These are phyloP conservation scores for Cyclotella baltica DNA, from an alignment of 108 stramenopile genomes.

Conservation along the genomic window DNA sequence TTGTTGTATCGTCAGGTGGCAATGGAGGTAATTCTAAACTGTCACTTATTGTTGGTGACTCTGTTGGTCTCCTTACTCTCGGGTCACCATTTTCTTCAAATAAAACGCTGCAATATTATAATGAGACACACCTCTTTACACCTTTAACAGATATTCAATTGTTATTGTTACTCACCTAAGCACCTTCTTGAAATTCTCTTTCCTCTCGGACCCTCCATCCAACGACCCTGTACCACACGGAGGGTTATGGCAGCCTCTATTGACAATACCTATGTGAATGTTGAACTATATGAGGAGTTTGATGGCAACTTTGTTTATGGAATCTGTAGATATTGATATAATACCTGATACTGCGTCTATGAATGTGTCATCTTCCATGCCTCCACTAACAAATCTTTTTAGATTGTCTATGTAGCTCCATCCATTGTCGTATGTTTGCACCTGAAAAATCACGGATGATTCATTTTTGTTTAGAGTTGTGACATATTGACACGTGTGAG, in stretches of 20 bases:
- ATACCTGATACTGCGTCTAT: slow-evolving; percentile 50
- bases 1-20: neutral
- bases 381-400: slow-evolving; percentile 33
- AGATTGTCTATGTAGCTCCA: slow-evolving; percentile 47
- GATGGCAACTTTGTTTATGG: too few relatives aligned
- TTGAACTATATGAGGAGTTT: neutral
- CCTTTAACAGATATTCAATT: neutral
- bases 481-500: too few relatives aligned
- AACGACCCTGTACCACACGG: slow-evolving; percentile 23
- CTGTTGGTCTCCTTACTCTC: neutral
- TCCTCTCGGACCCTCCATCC: slow-evolving; percentile 46
- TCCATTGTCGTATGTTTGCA: slow-evolving; percentile 43
- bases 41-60: slow-evolving; percentile 3
- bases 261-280: neutral
- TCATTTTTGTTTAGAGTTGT: too few relatives aligned
- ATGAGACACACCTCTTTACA: neutral
- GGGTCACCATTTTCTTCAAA: slow-evolving; percentile 16
- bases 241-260: slow-evolving; percentile 7
- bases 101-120: slow-evolving; percentile 14
- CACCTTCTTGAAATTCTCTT: slow-evolving; percentile 42
- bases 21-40: neutral
- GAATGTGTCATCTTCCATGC: slow-evolving; percentile 34
- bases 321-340: too few relatives aligned
- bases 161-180: slow-evolving; percentile 18
- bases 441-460: too few relatives aligned